Base-by-base conservation (phyloP, 163 green algal genomes). In the Prototheca wickerhamii region DNA sequence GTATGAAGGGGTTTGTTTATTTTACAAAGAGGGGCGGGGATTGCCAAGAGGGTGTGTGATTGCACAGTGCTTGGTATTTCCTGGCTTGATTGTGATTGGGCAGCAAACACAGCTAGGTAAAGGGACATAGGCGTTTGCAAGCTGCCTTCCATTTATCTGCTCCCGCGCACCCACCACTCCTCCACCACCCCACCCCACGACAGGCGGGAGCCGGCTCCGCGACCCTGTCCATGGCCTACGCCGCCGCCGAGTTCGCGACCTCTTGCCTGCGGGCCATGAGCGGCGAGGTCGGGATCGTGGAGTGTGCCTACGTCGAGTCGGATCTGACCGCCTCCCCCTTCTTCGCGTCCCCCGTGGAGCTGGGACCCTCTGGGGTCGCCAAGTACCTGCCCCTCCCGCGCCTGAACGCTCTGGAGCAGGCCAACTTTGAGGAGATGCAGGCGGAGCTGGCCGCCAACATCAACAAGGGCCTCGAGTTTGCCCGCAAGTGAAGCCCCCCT, bases 171-270 rank as follows among this genome's bases (percentile, higher is more conserved):
- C n/a, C n/a, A n/a, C n/a, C n/a, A n/a, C n/a, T n/a, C n/a, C n/a
- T n/a, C n/a, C n/a, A n/a, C n/a, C n/a, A n/a, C 33, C 2, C 7
- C 23, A 25, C 21, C 42, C 4, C 28, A 4, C 20, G 12, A 23
- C 63, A 85, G 77, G 81, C 76, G 15, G 82, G 82, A 33, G 78
- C 80, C 67, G 91, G 91, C 12, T 94, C 84, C 8, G 91, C 91
- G 26, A 97, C 89, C 0, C 83, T 97, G 58, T 95, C 85, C 31
- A 96, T 96, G 91, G 89, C 91, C 0, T 96, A 96, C 60, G 88
- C 89, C 1, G 89, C 85, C 23, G 86, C 87, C 0, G 76, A 85
- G 52, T 95, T 95, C 74, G 84, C 83, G 1, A 83, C 93, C 67
- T 84, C 84, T 0, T 87, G 76, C 55, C 75, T 97, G 68, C 70